Conservation (phyloP, 345 rosid genomes). For the Salix arbutifolia region DNA sequence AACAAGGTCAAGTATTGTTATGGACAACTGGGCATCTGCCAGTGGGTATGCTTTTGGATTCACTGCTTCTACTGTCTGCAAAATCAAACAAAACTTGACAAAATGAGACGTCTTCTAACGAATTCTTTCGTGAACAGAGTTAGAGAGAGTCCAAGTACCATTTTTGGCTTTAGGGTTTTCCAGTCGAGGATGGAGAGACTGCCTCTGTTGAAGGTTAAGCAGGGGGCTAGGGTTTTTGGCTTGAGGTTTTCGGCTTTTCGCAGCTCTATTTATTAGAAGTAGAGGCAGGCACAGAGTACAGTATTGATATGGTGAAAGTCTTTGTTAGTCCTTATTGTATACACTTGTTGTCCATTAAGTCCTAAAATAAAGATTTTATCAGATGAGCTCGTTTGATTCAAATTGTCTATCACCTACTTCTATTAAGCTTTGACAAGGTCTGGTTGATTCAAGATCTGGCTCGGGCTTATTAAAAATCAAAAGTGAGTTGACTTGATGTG, state of each 20-base stretch:
- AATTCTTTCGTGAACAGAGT: not conserved
- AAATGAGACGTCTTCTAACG: too few species aligned
- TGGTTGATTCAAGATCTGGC: too few species aligned
- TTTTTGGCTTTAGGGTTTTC: not conserved
- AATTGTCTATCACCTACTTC: too few species aligned
- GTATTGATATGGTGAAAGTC: not conserved
- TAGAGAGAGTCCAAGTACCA: not conserved
- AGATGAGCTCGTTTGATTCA: not conserved
- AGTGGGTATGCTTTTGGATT: conserved; percentile 92
- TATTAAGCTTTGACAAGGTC: too few species aligned
- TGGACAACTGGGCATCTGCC: conserved; percentile 67
- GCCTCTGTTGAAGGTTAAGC: not conserved
- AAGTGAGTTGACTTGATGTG: rapidly evolving
- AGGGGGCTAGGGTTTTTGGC: conserved; percentile 9
- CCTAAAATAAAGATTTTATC: not conserved
- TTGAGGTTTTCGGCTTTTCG: not conserved
- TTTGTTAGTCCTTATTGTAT: not conserved
- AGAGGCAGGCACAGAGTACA: not conserved
- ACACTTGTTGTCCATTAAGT: not conserved
- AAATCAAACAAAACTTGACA: not conserved
- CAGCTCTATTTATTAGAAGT: not conserved
- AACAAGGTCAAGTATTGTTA: conserved; percentile 81
- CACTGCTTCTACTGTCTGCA: conserved; percentile 53
- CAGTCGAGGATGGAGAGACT: not conserved
- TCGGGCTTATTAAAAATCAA: too few species aligned